These are phyloP conservation scores for Styphnolobium japonicum DNA, from an alignment of 306 rosid genomes.

Conservation along the genomic window DNA sequence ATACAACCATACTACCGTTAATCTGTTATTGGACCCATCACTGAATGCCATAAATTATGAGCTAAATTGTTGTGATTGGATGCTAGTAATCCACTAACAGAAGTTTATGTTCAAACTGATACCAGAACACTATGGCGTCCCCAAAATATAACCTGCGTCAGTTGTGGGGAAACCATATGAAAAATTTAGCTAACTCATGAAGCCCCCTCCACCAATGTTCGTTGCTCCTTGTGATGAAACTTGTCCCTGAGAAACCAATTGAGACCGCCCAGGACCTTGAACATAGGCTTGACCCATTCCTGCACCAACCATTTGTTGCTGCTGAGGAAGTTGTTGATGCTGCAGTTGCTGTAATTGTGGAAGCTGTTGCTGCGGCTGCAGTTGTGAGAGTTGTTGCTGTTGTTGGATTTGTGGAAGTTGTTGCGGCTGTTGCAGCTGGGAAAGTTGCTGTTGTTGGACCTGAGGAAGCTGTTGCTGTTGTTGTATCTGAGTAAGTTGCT, in stretches of 20 bases:
- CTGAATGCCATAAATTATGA: not conserved
- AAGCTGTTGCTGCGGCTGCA: constrained; percentile 50
- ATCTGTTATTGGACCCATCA: not conserved
- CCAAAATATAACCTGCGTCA: not conserved
- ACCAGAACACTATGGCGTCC: not conserved
- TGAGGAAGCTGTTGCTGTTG: constrained; percentile 35
- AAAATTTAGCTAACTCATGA: constrained; percentile 53
- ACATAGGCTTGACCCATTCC: constrained; percentile 78
- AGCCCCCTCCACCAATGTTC: constrained; percentile 75
- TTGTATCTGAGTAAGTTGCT: constrained; percentile 39
- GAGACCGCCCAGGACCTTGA: constrained; percentile 84
- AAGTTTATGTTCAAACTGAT: not conserved
- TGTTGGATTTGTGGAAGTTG: constrained; percentile 40
- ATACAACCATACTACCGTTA: not conserved
- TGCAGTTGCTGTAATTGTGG: constrained; percentile 60
- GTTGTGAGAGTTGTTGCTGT: constrained; percentile 40
- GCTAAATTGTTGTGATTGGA: not conserved
- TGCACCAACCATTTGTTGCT: constrained; percentile 77
- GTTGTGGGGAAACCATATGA: not conserved
- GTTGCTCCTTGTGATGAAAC: constrained; percentile 70
- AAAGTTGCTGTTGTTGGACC: constrained; percentile 32
- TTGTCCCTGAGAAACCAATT: constrained; percentile 79
- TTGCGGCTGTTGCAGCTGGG: constrained; percentile 52
- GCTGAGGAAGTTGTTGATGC: constrained; percentile 61
- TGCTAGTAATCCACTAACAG: not conserved